Evolutionary conservation across 305 asterid species (phyloP), one percentile per base, ranked within the genome.

Genomic region (Euphrasia arctica): DNA sequence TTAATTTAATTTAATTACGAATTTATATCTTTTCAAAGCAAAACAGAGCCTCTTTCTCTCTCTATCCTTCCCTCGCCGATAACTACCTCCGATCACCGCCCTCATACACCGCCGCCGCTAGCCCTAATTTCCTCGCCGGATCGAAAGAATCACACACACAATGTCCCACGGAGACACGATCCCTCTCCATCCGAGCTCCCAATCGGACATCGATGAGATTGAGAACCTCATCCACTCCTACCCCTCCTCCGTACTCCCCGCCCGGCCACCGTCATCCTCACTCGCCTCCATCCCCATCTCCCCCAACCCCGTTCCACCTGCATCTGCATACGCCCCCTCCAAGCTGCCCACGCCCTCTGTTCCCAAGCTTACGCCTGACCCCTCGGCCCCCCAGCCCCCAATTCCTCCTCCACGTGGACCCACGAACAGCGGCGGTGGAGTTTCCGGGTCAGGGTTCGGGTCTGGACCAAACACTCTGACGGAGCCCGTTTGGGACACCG

Each of bases 171-270:
- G 69, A 42, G 95, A 83, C 66, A 74, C 85, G 52, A 56, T 78
- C 48, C 89, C 95, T 7, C 68, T 78, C 29, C 82, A 85, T 73
- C 65, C 81, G n/a, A 70, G 83, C 28, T 86, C 88, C 12, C 96
- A 89, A 78, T 89, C 92, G 36, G 95, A 89, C 77, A 86, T 89
- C 31, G 96, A 89, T 64, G 92, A 88, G 78, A 88, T 86, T 66
- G 92, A 88, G 70, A 88, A 81, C 75, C 91, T 88, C 65, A 88
- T 88, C 77, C 66, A 81, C 71, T 79, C 85, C 65, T 75, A 79
- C 57, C 82, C 86, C 32, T 64, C 88, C 67, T 59, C 84, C 70
- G 89, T 83, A 63, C 85, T 78, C 68, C 89, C 91, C 0, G 84
- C 88, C 43, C 83, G 79, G 10, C 83, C 82, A 1, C 78, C 88